phyloP scores from a whole-genome alignment of 495 filamentous ascomycete genomes.

The Penicillium antarcticum region DNA sequence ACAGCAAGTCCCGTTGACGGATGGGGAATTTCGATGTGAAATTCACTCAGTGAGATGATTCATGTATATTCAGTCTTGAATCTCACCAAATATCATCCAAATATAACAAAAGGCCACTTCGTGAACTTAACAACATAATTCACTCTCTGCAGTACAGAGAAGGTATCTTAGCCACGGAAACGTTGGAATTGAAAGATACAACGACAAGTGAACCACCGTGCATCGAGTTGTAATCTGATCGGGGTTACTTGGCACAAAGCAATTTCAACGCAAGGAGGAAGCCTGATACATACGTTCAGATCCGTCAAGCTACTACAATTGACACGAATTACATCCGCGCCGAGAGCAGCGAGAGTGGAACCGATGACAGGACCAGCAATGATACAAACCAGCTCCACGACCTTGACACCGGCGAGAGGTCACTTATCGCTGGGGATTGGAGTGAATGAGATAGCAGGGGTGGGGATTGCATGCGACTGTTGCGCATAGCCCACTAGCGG shows the following conservation, averaged over 20 bases:
- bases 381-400: constrained; percentile 56
- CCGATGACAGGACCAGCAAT: constrained; percentile 56
- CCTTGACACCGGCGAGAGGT: constrained; percentile 56
- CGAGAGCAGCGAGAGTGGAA: constrained; percentile 50
- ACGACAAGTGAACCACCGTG: no score
- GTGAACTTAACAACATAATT: no score
- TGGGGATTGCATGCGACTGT: constrained; percentile 18
- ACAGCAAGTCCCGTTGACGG: not conserved
- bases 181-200: no score
- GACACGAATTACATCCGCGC: constrained; percentile 58
- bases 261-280: no score
- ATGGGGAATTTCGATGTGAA: not conserved
- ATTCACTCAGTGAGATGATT: no score
- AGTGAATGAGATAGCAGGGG: constrained; percentile 9
- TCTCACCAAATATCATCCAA: no score
- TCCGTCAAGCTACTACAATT: constrained; percentile 51
- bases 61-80: no score
- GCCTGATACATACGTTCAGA: constrained; percentile 19
- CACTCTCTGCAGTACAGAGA: no score
- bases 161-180: no score
- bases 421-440: constrained; percentile 13
- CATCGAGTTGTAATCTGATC: no score
- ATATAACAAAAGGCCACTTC: no score
- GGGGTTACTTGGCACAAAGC: no score
- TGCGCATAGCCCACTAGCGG: constrained; percentile 18